Evolutionary conservation across 805 yeast species (phyloP), one percentile per base, ranked within the genome.

Genomic region (Hanseniaspora hatyaiensis): DNA sequence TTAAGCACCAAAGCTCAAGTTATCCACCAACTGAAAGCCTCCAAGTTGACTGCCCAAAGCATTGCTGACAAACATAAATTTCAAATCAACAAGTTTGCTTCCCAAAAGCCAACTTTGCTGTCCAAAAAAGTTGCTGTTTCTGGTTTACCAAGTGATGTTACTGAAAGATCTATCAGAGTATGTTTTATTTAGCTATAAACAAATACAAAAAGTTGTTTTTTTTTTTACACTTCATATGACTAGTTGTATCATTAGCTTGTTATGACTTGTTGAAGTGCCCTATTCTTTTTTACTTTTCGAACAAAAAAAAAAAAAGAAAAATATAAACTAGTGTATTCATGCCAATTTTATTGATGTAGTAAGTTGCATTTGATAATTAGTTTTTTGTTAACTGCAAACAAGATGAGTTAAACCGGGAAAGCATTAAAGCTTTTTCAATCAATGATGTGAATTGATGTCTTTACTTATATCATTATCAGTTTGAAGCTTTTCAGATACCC

Each of bases 81-180:
- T 52, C 54, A 49, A 52, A 51, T 52, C 34, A 51, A 65, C 66
- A 56, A 59, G 15, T 12, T 20, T 30, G 23, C 30, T 19, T 18
- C 9, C 30, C 20, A 24, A 15, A 13, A n/a, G 3, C 19, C 20
- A 20, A 18, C 45, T 13, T 2, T 48, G 37, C 72, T 73, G 53
- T 83, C 94, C 50, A 78, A 82, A 53, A 88, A 83, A 64, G 94
- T 86, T 50, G 78, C 83, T 59, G 92, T 87, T 50, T 78, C 84
- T 60, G 84, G 84, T 59, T 72, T 84, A 64, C 92, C 96, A 65
- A 77, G 73, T 63, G 95, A 87, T 69, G 80, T 87, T 65, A 80
- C 80, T 64, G 81, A 78, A 63, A 82, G 77, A 57, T 81, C 86
- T 62, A 78, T 85, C 61, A 83, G 78, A 80, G 92, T 82, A 80